Percentiles rank a stretch among this genome's conserved stretches.
These are phyloP conservation scores for Xylaria bambusicola DNA, from an alignment of 495 filamentous ascomycete genomes.

Conservation along the genomic window DNA sequence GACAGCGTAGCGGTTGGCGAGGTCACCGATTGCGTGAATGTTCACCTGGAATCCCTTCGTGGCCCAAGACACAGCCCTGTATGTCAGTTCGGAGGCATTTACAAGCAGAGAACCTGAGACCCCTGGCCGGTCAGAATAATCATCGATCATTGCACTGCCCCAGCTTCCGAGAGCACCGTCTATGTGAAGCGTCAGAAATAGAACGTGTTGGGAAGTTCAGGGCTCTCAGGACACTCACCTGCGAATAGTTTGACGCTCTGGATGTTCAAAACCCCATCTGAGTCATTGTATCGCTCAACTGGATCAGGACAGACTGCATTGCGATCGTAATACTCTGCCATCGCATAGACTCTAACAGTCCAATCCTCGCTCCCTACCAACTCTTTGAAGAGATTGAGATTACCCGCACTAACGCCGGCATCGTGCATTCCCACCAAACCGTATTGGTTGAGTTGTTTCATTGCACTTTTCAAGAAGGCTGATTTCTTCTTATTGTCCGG, in stretches of 20 bases:
- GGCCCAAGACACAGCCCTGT: constrained; percentile 52
- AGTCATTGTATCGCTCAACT: constrained; percentile 37
- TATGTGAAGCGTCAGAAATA: constrained; percentile 30
- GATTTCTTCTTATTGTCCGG: constrained; percentile 50
- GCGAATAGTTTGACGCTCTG: constrained; percentile 62
- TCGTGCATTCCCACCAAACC: constrained; percentile 66
- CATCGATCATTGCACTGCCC: constrained; percentile 64
- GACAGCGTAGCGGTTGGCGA: constrained; percentile 59
- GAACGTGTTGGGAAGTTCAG: not conserved
- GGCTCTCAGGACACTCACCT: constrained; percentile 35
- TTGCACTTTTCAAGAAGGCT: constrained; percentile 54
- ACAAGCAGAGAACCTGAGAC: constrained; percentile 61
- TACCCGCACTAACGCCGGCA: constrained; percentile 55
- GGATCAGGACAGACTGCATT: constrained; percentile 60
- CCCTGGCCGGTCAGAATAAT: constrained; percentile 59
- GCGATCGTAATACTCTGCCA: constrained; percentile 61
- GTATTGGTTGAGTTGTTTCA: constrained; percentile 57
- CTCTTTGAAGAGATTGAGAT: constrained; percentile 52
- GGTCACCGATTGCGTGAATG: constrained; percentile 67
- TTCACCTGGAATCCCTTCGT: constrained; percentile 56
- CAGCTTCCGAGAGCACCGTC: constrained; percentile 67
- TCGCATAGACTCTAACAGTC: constrained; percentile 61
- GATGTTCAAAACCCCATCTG: constrained; percentile 49
- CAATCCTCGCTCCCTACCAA: constrained; percentile 50
- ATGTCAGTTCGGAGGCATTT: constrained; percentile 53